Percentiles rank a stretch among this genome's conserved stretches.
These are phyloP conservation scores for Vachellia collinsii DNA, from an alignment of 306 rosid genomes.

Conservation along the genomic window DNA sequence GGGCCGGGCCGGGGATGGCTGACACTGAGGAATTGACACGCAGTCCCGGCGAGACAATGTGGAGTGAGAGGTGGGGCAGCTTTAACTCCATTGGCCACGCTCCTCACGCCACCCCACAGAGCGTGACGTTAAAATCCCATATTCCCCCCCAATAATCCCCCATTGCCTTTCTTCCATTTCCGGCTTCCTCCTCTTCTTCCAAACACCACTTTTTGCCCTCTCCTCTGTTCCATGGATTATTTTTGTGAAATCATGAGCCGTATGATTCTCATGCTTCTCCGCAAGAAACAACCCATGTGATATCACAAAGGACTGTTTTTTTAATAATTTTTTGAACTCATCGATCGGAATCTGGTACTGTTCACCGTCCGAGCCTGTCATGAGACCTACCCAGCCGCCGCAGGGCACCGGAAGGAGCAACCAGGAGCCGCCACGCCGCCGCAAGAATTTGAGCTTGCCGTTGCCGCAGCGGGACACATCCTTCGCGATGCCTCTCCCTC, in stretches of 20 bases:
- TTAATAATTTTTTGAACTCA: background rate
- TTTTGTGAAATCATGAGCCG: background rate
- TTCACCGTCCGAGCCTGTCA: constrained; percentile 27
- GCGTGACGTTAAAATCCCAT: constrained; percentile 55
- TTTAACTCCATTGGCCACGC: constrained; percentile 39
- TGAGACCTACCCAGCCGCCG: constrained; percentile 68
- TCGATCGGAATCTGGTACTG: background rate
- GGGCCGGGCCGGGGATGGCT: background rate
- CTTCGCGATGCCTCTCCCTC: constrained; percentile 85
- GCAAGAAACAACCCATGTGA: constrained; percentile 18
- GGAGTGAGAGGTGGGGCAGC: background rate
- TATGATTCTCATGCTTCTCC: background rate
- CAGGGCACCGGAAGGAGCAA: constrained; percentile 31
- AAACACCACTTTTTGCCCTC: background rate
- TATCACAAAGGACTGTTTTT: background rate
- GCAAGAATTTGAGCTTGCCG: constrained; percentile 64
- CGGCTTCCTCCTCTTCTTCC: constrained; percentile 18
- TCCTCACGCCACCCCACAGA: constrained; percentile 31
- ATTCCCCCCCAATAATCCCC: constrained; percentile 38
- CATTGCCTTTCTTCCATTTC: background rate
- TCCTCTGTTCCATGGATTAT: background rate
- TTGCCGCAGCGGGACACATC: constrained; percentile 57
- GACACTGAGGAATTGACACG: constrained; percentile 9
- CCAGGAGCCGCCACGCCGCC: constrained; percentile 49
- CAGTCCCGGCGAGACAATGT: background rate